Conservation (phyloP, 441 rosid genomes). For the Mallotus repandus region DNA sequence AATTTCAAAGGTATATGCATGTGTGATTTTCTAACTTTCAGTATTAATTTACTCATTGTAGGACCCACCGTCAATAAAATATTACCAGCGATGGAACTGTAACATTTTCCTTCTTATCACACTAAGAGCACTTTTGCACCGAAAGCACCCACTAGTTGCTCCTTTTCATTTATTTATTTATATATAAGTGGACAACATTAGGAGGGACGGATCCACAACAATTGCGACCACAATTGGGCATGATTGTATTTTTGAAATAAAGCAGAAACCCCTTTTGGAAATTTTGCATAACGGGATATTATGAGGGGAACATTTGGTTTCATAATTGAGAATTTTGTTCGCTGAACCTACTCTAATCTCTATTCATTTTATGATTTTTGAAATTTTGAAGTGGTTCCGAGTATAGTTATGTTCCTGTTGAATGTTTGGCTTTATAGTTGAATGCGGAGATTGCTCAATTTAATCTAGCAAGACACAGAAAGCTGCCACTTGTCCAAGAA, state of each 20-base stretch:
- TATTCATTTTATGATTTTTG: slow-evolving; percentile 27
- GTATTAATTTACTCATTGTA: too few species aligned
- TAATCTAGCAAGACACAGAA: slow-evolving; percentile 62
- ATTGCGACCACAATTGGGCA: background rate
- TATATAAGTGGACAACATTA: too few species aligned
- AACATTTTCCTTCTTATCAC: too few species aligned
- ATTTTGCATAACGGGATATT: background rate
- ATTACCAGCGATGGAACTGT: too few species aligned
- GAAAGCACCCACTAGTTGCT: too few species aligned
- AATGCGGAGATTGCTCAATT: slow-evolving; percentile 66
- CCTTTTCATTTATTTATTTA: too few species aligned
- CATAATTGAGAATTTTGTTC: background rate
- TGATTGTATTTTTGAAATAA: background rate
- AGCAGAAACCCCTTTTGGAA: background rate
- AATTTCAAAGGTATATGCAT: too few species aligned
- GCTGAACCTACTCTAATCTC: background rate
- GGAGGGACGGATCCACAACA: too few species aligned
- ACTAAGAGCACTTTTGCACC: too few species aligned
- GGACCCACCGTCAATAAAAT: too few species aligned
- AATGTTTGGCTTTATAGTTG: slow-evolving; percentile 44
- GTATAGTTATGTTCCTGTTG: slow-evolving; percentile 5
- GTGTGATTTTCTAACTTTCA: too few species aligned
- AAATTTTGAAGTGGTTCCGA: background rate
- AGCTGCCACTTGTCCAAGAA: slow-evolving; percentile 71
- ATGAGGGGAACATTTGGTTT: background rate